These are phyloP conservation scores for Marchantia paleacea DNA, from an alignment of 225 moss, liverwort and hornwort species.

Conservation along the genomic window DNA sequence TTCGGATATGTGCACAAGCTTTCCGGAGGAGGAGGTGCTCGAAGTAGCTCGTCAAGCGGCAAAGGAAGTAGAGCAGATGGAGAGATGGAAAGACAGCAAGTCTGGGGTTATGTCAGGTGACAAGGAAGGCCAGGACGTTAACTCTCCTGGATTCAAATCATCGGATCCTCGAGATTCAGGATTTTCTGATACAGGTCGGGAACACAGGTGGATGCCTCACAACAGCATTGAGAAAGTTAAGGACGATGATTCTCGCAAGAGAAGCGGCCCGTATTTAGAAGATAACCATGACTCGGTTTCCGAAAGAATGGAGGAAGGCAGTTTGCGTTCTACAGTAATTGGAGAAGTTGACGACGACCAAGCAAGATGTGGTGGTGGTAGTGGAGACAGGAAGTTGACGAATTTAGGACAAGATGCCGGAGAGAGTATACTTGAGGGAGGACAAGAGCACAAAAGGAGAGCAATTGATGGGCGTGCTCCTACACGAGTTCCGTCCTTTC, in stretches of 20 bases:
- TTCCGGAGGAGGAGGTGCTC: conserved; percentile 80
- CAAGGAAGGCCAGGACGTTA: conserved; percentile 50
- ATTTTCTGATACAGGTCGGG: conserved; percentile 47
- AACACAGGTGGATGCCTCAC: conserved; percentile 41
- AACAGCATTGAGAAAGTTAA: conserved; percentile 9
- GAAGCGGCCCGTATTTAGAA: conserved; percentile 36
- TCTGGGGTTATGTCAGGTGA: conserved; percentile 53
- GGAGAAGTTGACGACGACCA: conserved; percentile 54
- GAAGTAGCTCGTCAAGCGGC: conserved; percentile 84
- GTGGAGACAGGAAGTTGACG: conserved; percentile 39
- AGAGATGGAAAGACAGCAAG: conserved; percentile 56
- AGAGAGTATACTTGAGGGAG: conserved; percentile 37
- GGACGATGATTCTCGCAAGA: conserved; percentile 37
- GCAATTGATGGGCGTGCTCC: conserved; percentile 25
- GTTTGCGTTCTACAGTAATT: conserved; percentile 34
- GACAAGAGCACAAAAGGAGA: conserved; percentile 51
- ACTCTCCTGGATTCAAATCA: conserved; percentile 47
- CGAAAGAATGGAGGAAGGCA: conserved; percentile 52
- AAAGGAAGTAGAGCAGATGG: conserved; percentile 84
- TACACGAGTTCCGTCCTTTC: conserved; percentile 43
- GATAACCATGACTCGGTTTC: conserved; percentile 41
- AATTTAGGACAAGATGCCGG: conserved; percentile 38
- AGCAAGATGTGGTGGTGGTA: conserved; percentile 37
- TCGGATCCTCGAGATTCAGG: conserved; percentile 51
- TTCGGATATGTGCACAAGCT: conserved; percentile 49